Evolutionary conservation across 345 rosid genomes (phyloP).

Genomic region (Streptanthus diversifolius): DNA sequence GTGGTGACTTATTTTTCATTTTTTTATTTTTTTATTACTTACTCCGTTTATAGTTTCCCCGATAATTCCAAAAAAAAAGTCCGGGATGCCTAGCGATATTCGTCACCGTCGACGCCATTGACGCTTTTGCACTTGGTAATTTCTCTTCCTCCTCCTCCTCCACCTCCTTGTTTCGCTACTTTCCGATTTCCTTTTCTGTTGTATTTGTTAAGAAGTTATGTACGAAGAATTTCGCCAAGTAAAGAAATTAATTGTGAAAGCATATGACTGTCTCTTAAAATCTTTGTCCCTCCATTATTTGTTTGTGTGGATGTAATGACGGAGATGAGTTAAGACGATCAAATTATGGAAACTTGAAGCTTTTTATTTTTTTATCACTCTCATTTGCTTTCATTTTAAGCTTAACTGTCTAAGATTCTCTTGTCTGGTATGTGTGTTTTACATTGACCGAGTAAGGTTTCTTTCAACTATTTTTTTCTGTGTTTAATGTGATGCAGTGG

Average conservation of each 20-base stretch:
- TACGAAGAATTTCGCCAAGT: not conserved
- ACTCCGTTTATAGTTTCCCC: not conserved
- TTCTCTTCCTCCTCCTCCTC: not conserved
- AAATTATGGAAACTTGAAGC: not conserved
- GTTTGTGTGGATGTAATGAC: slow-evolving; percentile 15
- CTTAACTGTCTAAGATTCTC: not conserved
- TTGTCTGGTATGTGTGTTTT: not conserved
- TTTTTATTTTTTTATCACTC: not conserved
- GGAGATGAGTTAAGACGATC: not conserved
- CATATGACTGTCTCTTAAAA: not conserved
- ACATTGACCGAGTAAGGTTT: not conserved
- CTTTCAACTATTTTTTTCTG: not conserved
- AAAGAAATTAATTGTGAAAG: slow-evolving; percentile 12
- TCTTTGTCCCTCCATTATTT: not conserved
- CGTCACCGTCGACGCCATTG: slow-evolving; percentile 30
- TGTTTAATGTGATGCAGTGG: not conserved
- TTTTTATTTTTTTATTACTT: not conserved
- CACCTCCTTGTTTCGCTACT: not conserved
- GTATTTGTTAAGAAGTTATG: not conserved
- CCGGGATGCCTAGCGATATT: slow-evolving; percentile 19
- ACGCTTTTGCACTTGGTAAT: slow-evolving; percentile 26
- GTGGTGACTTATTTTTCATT: not conserved
- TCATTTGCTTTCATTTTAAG: not conserved
- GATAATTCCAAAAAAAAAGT: slow-evolving; percentile 11
- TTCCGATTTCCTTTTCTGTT: not conserved